Base-by-base conservation (phyloP, 1,284 basidiomycete genomes). In the Coniophora puteana region DNA sequence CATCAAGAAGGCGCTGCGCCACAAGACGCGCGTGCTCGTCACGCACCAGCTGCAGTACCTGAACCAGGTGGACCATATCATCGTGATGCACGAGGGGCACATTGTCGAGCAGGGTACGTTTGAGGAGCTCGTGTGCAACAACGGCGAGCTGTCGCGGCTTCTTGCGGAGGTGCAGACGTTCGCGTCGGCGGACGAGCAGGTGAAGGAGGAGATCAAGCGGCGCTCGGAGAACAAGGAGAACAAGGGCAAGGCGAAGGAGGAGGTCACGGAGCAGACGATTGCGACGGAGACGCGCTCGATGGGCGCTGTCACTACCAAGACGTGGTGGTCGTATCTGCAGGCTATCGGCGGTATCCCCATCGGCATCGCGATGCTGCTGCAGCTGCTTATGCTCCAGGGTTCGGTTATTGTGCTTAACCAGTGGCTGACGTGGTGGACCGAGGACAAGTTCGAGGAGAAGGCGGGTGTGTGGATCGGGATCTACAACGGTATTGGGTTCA, bases 31-130 rank as follows among this genome's bases (percentile, higher is more conserved):
- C 7, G 51, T 83, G 21, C 64, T 83, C 3, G 76, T 83, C 25
- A 82, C 80, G 4, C 79, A 82, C 57, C 79, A 81, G 48, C 67
- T 80, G 27, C 68, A 71, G 17, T 69, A 82, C 52, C 69, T 71
- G 24, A 67, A 66, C 33, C 70, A 76, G 4, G 62, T 79, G 16
- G 73, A 78, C 11, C 68, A 75, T 38, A 78, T 69, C 53, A 69
- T 81, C n/a, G 66, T 82, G 17, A 66, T 69, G 8, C 55, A 81
- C 20, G 46, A 57, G 33, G 72, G 74, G 5, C 57, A 56, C 4
- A 57, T 75, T 29, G 46, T 57, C 8, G 67, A 65, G 42, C 71
- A 72, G 54, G 73, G 71, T 10, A 52, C 62, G 11, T 57, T 72
- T 14, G 55, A 60, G 1, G 62, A 63, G 3, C 66, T 65, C 1